Evolutionary conservation across 805 yeast species (phyloP), one percentile per base, ranked within the genome.

Genomic region (Gaillardinia entomophila): DNA sequence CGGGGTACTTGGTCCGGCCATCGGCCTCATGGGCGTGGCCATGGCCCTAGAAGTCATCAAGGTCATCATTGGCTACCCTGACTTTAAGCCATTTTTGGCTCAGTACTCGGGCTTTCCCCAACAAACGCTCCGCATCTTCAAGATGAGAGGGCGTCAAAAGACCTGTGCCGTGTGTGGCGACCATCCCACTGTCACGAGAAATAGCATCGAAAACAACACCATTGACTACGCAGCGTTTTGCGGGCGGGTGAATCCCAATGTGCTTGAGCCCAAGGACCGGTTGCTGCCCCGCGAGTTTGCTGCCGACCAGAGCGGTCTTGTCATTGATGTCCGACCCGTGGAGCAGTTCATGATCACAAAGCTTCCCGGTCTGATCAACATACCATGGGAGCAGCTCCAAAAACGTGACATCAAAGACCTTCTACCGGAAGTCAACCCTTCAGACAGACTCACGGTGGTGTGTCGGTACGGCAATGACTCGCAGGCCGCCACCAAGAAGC

Each of bases 1-100:
- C 3, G 97, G 97, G 4, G 94, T 90, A 1, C 56, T 92, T 16
- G 98, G 98, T 0, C 95, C 97, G 0, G 92, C 89, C n/a, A 94
- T 92, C 34, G 99, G 98, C 0, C 46, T 87, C 1, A 76, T 90
- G 51, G 99, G 98, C 7, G 67, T 78, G 0, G 69, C 84, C 68
- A 90, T 92, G 83, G 95, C 96, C 0, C 59, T 82, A 14, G 98
- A 92, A 48, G 70, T 95, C 0, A 69, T 94, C 16, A 89, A 90
- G 51, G 65, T 90, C 6, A 48, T 86, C 2, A 66, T 81, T 2
- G 79, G 71, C 0, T 83, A 85, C 45, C 43, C 47, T 4, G 71
- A 68, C 0, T 85, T 84, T 55, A 56, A 65, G 34, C 95, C 96
- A 0, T 82, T 79, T 46, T 60, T 88, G 34, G 58, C 80, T 13